Evolutionary conservation across 2,329 filamentous ascomycete species (phyloP).

Genomic region (Fusarium subglutinans): DNA sequence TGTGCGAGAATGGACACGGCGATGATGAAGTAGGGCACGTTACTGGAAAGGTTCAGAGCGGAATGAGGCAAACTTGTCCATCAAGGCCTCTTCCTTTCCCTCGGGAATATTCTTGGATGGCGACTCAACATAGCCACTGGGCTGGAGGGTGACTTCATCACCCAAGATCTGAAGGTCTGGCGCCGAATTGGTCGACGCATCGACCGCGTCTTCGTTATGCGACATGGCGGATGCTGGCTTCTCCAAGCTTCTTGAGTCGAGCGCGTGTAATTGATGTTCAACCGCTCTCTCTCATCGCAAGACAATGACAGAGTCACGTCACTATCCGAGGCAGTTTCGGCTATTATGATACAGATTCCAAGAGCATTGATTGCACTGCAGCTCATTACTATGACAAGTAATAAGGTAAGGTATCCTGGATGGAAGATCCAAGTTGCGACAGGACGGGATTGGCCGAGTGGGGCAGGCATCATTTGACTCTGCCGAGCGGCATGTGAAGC

Average conservation of each 20-base stretch:
- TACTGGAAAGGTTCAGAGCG: slow-evolving; percentile 73
- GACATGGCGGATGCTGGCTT: slow-evolving; percentile 41
- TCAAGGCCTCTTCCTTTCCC: slow-evolving; percentile 72
- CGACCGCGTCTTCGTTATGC: slow-evolving; percentile 43
- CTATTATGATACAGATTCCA: slow-evolving; percentile 13
- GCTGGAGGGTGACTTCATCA: slow-evolving; percentile 78
- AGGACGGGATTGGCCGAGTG: slow-evolving; percentile 38
- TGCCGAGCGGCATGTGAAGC: slow-evolving; percentile 44
- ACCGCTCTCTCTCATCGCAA: slow-evolving; percentile 32
- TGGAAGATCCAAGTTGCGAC: slow-evolving; percentile 29
- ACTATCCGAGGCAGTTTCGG: slow-evolving; percentile 4
- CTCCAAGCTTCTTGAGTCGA: background rate
- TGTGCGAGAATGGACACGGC: background rate
- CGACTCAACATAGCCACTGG: slow-evolving; percentile 72
- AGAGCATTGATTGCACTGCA: slow-evolving; percentile 12
- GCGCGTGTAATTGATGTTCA: slow-evolving; percentile 25
- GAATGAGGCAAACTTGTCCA: slow-evolving; percentile 89
- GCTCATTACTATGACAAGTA: background rate
- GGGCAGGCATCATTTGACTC: slow-evolving; percentile 28
- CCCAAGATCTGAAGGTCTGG: slow-evolving; percentile 83
- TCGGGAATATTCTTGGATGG: slow-evolving; percentile 53
- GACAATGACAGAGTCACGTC: slow-evolving; percentile 12
- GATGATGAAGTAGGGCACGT: slow-evolving; percentile 23
- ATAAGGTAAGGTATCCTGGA: background rate
- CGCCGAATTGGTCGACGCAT: slow-evolving; percentile 57